These are phyloP conservation scores for Backusella parvicylindrica DNA, from an alignment of 192 early-diverging fungal species.

Conservation along the genomic window DNA sequence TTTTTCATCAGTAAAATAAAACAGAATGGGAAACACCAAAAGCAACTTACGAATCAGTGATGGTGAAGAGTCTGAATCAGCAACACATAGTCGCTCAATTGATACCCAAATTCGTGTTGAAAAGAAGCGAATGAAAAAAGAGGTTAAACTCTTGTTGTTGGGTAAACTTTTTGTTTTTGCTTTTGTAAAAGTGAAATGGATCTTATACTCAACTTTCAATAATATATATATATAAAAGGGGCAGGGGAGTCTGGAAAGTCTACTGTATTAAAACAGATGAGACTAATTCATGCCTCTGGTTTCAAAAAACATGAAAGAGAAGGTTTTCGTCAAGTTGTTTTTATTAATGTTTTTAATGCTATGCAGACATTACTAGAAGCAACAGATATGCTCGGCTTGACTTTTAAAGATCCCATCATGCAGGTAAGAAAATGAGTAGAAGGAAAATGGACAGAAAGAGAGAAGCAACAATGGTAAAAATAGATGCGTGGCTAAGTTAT, in stretches of 20 bases:
- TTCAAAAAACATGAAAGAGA: constrained; percentile 38
- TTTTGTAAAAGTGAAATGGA: background rate
- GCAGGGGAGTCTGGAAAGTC: constrained; percentile 57
- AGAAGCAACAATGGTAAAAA: constrained; percentile 41
- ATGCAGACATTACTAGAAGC: constrained; percentile 42
- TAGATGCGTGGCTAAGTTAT: constrained; percentile 56
- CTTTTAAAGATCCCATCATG: background rate
- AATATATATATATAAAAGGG: constrained; percentile 30
- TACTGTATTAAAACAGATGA: constrained; percentile 52
- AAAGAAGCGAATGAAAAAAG: constrained; percentile 29
- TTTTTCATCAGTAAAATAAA: background rate
- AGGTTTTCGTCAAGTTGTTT: constrained; percentile 39
- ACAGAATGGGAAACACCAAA: constrained; percentile 14
- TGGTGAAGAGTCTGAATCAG: background rate
- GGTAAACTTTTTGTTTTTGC: constrained; percentile 2
- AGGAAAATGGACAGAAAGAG: constrained; percentile 71
- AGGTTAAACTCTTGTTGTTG: constrained; percentile 35
- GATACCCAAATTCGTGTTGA: constrained; percentile 30
- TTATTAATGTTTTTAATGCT: constrained; percentile 38
- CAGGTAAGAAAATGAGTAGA: constrained; percentile 64
- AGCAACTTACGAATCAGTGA: background rate
- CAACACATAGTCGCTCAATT: constrained; percentile 16
- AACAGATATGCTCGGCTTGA: constrained; percentile 22
- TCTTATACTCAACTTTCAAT: background rate
- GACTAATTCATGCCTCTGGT: constrained; percentile 44